Conservation (phyloP, 106 monocot species). For the Dendrobium chrysotoxum region DNA sequence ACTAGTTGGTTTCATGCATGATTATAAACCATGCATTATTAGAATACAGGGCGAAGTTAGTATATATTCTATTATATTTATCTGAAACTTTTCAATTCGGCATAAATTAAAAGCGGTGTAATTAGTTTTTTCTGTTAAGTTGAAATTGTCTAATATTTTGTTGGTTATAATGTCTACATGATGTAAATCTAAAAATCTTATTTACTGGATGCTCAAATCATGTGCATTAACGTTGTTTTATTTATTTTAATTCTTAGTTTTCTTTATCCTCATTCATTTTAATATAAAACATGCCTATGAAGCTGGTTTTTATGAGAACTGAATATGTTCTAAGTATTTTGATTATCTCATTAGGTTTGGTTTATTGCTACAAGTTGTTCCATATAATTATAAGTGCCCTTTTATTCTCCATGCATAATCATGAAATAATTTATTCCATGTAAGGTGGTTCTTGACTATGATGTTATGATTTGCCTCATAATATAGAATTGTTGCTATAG, state of each 20-base stretch:
- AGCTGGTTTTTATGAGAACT: background rate
- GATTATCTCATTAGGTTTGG: background rate
- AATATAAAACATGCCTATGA: background rate
- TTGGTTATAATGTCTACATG: background rate
- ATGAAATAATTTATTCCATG: background rate
- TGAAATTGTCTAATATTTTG: background rate
- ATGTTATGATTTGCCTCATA: background rate
- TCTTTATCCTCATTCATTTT: background rate
- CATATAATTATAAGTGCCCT: background rate
- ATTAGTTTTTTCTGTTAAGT: background rate
- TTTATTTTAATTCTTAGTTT: background rate
- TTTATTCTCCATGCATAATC: background rate
- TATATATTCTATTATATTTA: background rate
- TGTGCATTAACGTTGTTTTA: background rate
- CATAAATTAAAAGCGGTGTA: background rate
- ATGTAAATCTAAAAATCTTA: background rate
- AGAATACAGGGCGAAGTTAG: background rate
- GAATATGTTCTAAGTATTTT: no score
- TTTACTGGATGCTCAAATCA: background rate
- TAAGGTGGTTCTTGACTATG: background rate
- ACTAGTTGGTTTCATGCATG: background rate
- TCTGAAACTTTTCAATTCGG: background rate
- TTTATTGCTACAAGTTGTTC: background rate
- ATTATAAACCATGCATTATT: background rate
- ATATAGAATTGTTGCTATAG: background rate